Base-by-base conservation (phyloP, 371 early-diverging fungal genomes). In the Nematocida major region DNA sequence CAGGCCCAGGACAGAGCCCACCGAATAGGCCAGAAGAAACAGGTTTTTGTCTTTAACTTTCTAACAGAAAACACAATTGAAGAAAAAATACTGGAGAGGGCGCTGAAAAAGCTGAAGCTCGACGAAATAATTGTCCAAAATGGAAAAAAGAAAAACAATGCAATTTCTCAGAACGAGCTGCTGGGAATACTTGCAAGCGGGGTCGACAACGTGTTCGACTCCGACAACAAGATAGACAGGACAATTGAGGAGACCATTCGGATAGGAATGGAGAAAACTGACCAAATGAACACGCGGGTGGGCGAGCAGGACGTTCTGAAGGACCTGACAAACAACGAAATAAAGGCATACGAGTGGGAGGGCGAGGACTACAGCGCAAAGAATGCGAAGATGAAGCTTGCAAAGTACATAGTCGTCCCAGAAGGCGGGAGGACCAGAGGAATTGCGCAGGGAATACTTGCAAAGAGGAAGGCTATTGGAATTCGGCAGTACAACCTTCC, bases 1-100 rank as follows among this genome's bases (percentile, higher is more conserved):
- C 97, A 97, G 87, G 99, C 99, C 0, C 97, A 96, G 85, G 99
- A 96, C 85, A 91, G 99, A 82, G 97, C 97, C 0, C 98, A 99
- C 87, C 91, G 99, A 84, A 96, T 99, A 81, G 99, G 99, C n/a
- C 98, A 99, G 85, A 97, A 91, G 30, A 95, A 94, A 80, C 96
- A 96, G 85, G 99, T 99, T n/a, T 89, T 92, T 32, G 93, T 99
- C 59, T 89, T 95, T 82, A 89, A 96, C n/a, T 83, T 99, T 45
- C 91, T 99, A 69, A 93, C 93, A 3, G 89, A 90, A 36, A 89
- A 91, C 54, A 92, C 96, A 0, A 88, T 97, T 49, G 99, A 97
- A 85, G 98, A 96, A 83, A 90, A 88, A 65, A 95, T 97, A 77
- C 81, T 97, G 65, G 93, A 90, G 3, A 86, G 92, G 66, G 96